phyloP scores from a whole-genome alignment of 1,139 yeast genomes.

The Candida smagusa region DNA sequence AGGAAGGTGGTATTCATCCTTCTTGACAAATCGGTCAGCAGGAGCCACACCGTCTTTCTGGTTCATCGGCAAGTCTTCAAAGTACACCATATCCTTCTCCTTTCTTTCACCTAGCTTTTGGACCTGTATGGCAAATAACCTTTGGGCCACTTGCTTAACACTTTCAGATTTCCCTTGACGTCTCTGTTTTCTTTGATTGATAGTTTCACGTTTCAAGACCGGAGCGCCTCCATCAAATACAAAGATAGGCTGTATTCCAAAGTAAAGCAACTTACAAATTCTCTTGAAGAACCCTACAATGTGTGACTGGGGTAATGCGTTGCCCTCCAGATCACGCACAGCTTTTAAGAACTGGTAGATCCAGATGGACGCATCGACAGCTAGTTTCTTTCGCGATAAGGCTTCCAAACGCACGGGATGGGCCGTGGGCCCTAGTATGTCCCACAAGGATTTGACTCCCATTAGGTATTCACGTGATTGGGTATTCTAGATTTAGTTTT shows the following conservation, averaged over 20 bases:
- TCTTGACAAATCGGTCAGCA: constrained; percentile 26
- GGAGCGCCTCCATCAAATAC: constrained; percentile 99
- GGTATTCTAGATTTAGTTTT: too few relatives aligned
- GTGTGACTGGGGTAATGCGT: constrained; percentile 75
- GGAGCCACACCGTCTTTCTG: constrained; percentile 11
- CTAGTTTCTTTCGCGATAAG: constrained; percentile 68
- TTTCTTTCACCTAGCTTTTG: constrained; percentile 40
- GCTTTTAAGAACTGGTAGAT: constrained; percentile 95
- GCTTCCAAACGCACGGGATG: constrained; percentile 88
- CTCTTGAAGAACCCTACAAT: constrained; percentile 92
- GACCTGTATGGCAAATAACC: constrained; percentile 74
- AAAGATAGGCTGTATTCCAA: constrained; percentile 89
- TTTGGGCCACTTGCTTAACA: constrained; percentile 74
- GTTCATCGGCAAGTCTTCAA: constrained; percentile 41
- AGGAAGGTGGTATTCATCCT: constrained; percentile 88
- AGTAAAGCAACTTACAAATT: constrained; percentile 83
- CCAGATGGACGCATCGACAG: constrained; percentile 99
- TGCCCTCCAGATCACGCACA: constrained; percentile 83
- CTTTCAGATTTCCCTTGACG: constrained; percentile 73
- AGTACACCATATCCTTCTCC: constrained; percentile 27
- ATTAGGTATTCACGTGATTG: too few relatives aligned
- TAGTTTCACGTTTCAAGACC: constrained; percentile 71
- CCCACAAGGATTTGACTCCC: constrained; percentile 99
- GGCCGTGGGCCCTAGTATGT: constrained; percentile 84
- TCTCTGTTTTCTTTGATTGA: constrained; percentile 63